Base-by-base conservation (phyloP, 2,329 filamentous ascomycete genomes). In the Ascochyta koolunga region DNA sequence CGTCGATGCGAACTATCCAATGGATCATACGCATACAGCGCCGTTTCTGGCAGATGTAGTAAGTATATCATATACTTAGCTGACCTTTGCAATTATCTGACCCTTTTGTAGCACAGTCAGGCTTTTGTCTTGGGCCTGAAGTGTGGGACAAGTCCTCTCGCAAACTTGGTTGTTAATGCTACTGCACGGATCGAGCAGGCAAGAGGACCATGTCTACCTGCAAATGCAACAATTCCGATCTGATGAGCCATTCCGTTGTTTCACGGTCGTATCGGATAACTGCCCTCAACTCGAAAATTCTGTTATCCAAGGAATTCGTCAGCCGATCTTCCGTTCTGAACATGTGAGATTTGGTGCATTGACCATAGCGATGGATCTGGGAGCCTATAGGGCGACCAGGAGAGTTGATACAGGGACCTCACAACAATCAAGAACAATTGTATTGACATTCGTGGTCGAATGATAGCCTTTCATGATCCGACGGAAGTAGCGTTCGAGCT, bases 11-110 rank as follows among this genome's bases (percentile, higher is more conserved):
- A 59, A 58, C 16, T 67, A 67, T 35, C 64, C 58, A 4, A 65
- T 63, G 58, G 64, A 66, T 31, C 54, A 66, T n/a, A 67, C 64
- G n/a, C 64, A 67, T 42, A 62, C 62, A 0, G 54, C 54, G n/a
- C 64, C 64, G 3, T 61, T 62, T 25, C 48, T 65, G 9, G 64
- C 64, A 3, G 61, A 66, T 37, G 51, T 67, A 36, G 45, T 48
- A 40, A 21, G 50, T 48, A 6, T 41, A 36, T n/a, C 16, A 15
- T 2, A 7, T 19, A 13, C n/a, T 5, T n/a, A 13, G n/a, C 16
- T 22, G 8, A 19, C 4, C 7, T 2, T 4, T 9, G 6, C 13
- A 25, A n/a, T 16, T 16, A 6, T 11, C 46, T 58, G 16, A 59
- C 33, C 24, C 6, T 5, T 27, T 16, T n/a, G 16, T 33, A 60